Percentiles rank a stretch among this genome's conserved stretches.
Evolutionary conservation across 352 stramenopile genomes (phyloP).

Genomic region (Globisporangium nunn): DNA sequence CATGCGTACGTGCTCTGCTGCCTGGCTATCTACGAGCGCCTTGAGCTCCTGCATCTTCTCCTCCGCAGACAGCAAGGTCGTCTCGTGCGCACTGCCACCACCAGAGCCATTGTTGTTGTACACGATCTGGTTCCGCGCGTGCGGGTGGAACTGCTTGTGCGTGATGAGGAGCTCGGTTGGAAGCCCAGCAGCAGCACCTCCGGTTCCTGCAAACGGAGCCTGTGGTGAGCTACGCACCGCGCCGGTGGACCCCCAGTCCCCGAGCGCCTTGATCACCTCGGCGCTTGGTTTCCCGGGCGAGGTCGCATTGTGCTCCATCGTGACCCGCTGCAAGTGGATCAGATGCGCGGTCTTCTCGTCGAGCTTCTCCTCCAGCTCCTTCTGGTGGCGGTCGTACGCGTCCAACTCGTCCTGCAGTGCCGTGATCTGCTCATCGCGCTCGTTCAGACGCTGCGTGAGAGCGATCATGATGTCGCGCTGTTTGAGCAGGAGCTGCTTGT

Average conservation of each 20-base stretch:
- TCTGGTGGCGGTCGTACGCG: conserved; percentile 89
- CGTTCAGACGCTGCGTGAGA: conserved; percentile 91
- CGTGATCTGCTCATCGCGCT: conserved; percentile 94
- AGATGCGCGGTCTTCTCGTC: conserved; percentile 92
- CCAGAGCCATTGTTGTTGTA: conserved; percentile 21
- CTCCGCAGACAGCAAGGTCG: conserved; percentile 60
- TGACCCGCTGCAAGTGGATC: conserved; percentile 91
- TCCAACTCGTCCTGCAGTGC: conserved; percentile 94
- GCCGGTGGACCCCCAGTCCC: conserved; percentile 34
- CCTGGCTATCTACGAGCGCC: conserved; percentile 49
- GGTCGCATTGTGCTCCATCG: conserved; percentile 83
- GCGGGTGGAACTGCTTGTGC: conserved; percentile 60
- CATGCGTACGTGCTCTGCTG: conserved; percentile 43
- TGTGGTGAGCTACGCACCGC: conserved; percentile 1
- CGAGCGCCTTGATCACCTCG: conserved; percentile 60
- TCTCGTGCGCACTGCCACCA: not conserved
- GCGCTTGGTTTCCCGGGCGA: conserved; percentile 47
- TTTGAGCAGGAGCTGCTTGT: conserved; percentile 95
- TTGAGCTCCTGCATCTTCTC: conserved; percentile 85
- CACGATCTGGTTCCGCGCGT: conserved; percentile 31
- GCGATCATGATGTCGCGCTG: conserved; percentile 96
- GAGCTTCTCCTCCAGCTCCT: conserved; percentile 90
- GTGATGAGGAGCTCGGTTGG: conserved; percentile 47
- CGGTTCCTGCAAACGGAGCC: not conserved
- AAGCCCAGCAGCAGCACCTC: not conserved